Conservation (phyloP, 768 basidiomycete species). For the Boletus tomentosulus region DNA sequence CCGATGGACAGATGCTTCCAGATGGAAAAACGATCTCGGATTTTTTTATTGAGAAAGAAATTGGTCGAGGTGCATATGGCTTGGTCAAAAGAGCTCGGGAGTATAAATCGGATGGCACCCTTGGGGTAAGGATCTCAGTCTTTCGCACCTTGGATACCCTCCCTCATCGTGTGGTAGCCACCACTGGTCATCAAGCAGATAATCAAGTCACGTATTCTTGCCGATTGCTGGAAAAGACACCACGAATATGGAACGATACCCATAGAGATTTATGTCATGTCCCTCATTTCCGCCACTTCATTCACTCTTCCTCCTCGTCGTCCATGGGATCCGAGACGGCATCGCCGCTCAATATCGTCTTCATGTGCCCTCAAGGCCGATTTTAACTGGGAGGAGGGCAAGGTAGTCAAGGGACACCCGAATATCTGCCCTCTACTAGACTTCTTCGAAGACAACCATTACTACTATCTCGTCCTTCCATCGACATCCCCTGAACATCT, state of each 20-base stretch:
- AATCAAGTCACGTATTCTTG: conserved; percentile 96
- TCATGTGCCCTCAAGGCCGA: conserved; percentile 8
- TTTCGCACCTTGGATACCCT: conserved; percentile 1
- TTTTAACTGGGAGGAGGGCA: conserved; percentile 64
- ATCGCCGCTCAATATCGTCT: conserved; percentile 18
- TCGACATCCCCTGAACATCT: conserved; percentile 59
- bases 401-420: conserved; percentile 81
- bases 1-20: conserved; percentile 22
- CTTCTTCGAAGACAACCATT: conserved; percentile 95
- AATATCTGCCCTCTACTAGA: conserved; percentile 93
- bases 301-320: conserved; percentile 75
- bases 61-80: conserved; percentile 93
- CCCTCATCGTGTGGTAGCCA: conserved; percentile 46
- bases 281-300: conserved; percentile 75
- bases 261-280: conserved; percentile 96
- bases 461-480: conserved; percentile 91
- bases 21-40: conserved; percentile 78
- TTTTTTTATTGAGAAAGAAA: conserved; percentile 81
- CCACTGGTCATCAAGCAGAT: conserved; percentile 95
- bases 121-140: conserved; percentile 64
- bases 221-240: conserved; percentile 99
- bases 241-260: conserved; percentile 93
- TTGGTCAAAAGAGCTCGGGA: conserved; percentile 89
- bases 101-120: conserved; percentile 63
- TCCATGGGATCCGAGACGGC: conserved; percentile 79